Evolutionary conservation across 2,329 filamentous ascomycete genomes (phyloP).

Genomic region (Phaeophleospora eucalypticola): DNA sequence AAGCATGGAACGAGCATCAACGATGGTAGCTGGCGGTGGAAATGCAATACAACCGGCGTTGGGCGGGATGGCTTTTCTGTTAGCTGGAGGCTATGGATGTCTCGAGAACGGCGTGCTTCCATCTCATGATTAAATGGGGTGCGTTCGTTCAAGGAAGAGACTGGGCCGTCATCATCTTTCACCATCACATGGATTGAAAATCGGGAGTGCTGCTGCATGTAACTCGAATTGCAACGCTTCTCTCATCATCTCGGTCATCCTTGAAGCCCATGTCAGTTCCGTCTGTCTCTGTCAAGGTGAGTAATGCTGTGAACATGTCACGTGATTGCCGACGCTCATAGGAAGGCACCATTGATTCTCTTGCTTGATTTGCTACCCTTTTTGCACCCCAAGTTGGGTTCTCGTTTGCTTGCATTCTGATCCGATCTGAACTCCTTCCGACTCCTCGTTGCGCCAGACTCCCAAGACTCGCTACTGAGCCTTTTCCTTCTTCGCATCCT

Average conservation of each 20-base stretch:
- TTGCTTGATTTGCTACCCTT: too few species aligned
- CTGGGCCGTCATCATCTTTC: neutral
- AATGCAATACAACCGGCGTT: conserved; percentile 14
- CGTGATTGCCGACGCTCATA: too few species aligned
- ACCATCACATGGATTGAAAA: conserved; percentile 9
- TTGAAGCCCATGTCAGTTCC: too few species aligned
- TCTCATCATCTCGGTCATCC: conserved; percentile 6
- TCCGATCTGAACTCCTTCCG: too few species aligned
- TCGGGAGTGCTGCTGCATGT: conserved; percentile 11
- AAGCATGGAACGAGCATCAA: conserved; percentile 6
- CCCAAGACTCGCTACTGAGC: conserved; percentile 14
- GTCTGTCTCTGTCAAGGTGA: too few species aligned
- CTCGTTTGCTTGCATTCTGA: too few species aligned
- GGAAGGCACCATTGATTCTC: too few species aligned
- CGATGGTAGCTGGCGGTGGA: neutral
- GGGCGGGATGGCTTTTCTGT: conserved; percentile 5
- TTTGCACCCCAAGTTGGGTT: too few species aligned
- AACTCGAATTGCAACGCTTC: conserved; percentile 18
- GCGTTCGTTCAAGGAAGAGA: conserved; percentile 19
- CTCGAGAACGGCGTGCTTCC: conserved; percentile 16
- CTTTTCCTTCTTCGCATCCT: conserved; percentile 5
- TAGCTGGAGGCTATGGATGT: conserved; percentile 11
- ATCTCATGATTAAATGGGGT: conserved; percentile 8
- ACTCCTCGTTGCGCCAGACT: conserved; percentile 17
- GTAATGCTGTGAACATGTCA: too few species aligned